phyloP scores from a whole-genome alignment of 169 alveolate genomes.

The Plasmodium malariae region DNA sequence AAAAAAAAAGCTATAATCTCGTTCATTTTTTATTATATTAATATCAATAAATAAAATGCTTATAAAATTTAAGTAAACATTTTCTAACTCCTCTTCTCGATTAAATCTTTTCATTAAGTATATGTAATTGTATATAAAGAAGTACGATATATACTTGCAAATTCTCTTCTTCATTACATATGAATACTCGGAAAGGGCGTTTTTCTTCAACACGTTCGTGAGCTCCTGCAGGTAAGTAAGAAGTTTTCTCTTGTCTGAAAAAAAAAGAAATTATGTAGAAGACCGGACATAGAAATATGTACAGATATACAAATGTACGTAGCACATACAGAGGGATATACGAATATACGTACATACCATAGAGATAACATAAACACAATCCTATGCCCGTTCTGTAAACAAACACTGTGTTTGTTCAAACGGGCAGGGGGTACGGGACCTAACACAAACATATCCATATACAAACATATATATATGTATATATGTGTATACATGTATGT shows the following conservation, averaged over 20 bases:
- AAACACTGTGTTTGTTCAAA: too few species aligned
- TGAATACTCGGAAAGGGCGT: constrained; percentile 25
- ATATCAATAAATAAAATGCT: constrained; percentile 45
- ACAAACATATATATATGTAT: background rate
- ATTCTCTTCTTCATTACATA: constrained; percentile 27
- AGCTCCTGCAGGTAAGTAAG: constrained; percentile 3
- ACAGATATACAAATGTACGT: background rate
- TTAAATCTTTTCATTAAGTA: constrained; percentile 10
- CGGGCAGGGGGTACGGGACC: too few species aligned
- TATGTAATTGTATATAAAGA: constrained; percentile 41
- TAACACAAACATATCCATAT: background rate
- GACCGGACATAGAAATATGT: too few species aligned
- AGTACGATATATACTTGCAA: constrained; percentile 7
- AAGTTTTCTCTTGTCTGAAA: constrained; percentile 20
- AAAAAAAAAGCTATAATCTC: constrained; percentile 14
- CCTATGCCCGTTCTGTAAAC: too few species aligned
- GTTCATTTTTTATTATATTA: constrained; percentile 26
- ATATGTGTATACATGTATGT: background rate
- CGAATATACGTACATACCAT: too few species aligned
- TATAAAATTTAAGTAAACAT: constrained; percentile 26
- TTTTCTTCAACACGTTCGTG: constrained; percentile 12
- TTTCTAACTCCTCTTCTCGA: constrained; percentile 8
- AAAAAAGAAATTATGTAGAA: background rate
- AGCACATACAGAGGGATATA: background rate
- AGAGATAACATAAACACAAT: too few species aligned